Evolutionary conservation across 2,329 filamentous ascomycete genomes (phyloP).

Genomic region (Xylariaceae sp.): DNA sequence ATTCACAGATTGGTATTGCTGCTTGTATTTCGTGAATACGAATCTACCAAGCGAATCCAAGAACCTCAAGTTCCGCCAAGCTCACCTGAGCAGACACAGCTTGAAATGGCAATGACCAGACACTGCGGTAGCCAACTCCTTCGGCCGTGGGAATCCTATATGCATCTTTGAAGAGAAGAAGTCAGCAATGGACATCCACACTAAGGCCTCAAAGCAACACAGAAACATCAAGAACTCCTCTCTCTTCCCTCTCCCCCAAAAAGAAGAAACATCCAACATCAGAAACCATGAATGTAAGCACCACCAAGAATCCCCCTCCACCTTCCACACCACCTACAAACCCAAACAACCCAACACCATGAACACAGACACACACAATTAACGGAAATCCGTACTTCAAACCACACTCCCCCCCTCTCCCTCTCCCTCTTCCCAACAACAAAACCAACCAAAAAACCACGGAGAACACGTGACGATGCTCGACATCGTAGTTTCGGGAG

Average conservation of each 20-base stretch:
- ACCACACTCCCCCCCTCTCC: slow-evolving; percentile 30
- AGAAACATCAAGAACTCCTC: neutral
- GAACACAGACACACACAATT: too few species aligned
- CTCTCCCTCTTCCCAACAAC: slow-evolving; percentile 18
- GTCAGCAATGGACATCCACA: neutral
- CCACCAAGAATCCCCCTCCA: slow-evolving; percentile 30
- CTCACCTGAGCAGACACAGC: too few species aligned
- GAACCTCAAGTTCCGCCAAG: too few species aligned
- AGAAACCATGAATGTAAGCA: slow-evolving; percentile 28
- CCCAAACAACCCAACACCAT: slow-evolving; percentile 19
- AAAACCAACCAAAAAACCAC: slow-evolving; percentile 21
- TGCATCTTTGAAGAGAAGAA: neutral
- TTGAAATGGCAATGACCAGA: too few species aligned
- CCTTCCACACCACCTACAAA: slow-evolving; percentile 17
- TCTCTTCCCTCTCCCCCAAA: neutral
- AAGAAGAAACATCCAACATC: slow-evolving; percentile 12
- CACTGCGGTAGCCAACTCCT: too few species aligned
- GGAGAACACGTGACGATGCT: slow-evolving; percentile 33
- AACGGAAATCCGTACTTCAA: too few species aligned
- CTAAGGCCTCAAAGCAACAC: neutral
- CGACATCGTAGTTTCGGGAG: slow-evolving; percentile 16
- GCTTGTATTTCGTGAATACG: too few species aligned
- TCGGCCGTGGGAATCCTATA: too few species aligned
- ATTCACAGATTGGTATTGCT: too few species aligned
- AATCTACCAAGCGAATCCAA: too few species aligned